These are phyloP conservation scores for Mucor sp. DNA, from an alignment of 371 early-diverging fungal genomes.

Conservation along the genomic window DNA sequence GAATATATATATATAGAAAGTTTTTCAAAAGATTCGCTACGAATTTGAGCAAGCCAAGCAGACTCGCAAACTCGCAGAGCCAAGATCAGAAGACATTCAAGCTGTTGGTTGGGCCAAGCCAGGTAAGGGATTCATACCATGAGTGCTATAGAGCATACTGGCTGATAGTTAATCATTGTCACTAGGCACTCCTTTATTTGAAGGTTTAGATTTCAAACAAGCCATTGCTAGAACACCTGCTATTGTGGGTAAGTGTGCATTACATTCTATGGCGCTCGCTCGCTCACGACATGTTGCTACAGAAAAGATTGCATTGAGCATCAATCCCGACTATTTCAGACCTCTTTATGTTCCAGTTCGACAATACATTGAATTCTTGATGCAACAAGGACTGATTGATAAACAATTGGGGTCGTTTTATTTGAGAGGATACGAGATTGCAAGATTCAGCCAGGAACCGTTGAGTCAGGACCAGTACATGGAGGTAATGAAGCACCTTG, in stretches of 20 bases:
- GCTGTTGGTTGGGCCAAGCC: constrained; percentile 66
- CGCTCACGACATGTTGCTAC: neutral
- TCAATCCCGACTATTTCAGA: constrained; percentile 44
- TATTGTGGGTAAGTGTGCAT: constrained; percentile 52
- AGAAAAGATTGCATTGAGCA: constrained; percentile 56
- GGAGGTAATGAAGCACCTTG: constrained; percentile 51
- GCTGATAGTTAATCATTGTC: neutral
- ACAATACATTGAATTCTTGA: constrained; percentile 61
- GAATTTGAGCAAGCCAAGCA: constrained; percentile 57
- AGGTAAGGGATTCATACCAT: constrained; percentile 29
- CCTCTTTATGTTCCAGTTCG: constrained; percentile 56
- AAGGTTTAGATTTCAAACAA: constrained; percentile 63
- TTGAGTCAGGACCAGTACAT: constrained; percentile 41
- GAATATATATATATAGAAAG: constrained; percentile 41
- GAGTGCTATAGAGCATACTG: neutral
- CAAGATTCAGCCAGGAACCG: constrained; percentile 50
- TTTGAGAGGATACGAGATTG: constrained; percentile 58
- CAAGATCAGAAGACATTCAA: constrained; percentile 57
- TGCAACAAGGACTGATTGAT: constrained; percentile 48
- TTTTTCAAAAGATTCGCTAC: constrained; percentile 56
- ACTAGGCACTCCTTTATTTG: constrained; percentile 43
- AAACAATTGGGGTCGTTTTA: constrained; percentile 52
- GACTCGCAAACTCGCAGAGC: constrained; percentile 54
- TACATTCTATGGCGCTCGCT: neutral
- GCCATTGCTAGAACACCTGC: constrained; percentile 66